These are phyloP conservation scores for Cinnamomum chago DNA, from an alignment of 164 flowering plant species.

Conservation along the genomic window DNA sequence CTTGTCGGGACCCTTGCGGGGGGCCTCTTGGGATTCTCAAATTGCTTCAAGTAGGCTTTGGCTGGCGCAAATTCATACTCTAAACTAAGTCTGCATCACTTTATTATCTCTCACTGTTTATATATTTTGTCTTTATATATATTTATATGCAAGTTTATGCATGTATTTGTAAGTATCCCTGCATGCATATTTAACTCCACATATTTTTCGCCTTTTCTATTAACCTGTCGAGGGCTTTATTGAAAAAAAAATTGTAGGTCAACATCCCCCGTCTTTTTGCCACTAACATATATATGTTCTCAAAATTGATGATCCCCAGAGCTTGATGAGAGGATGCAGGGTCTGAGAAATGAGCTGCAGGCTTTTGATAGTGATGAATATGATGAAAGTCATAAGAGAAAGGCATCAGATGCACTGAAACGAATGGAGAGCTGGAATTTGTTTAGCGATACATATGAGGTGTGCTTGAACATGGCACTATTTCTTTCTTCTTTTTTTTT, in stretches of 20 bases:
- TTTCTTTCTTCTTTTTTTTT: too few species aligned
- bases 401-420: slow-evolving; percentile 75
- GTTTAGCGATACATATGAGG: slow-evolving; percentile 73
- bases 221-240: background rate
- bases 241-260: background rate
- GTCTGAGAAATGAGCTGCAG: slow-evolving; percentile 78
- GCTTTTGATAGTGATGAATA: slow-evolving; percentile 75
- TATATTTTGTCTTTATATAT: too few species aligned
- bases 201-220: too few species aligned
- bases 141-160: too few species aligned
- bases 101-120: too few species aligned
- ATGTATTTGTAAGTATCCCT: too few species aligned
- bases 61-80: too few species aligned
- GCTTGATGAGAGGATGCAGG: slow-evolving; percentile 95
- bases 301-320: slow-evolving; percentile 36
- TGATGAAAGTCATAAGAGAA: slow-evolving; percentile 75
- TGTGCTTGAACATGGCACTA: slow-evolving; percentile 9
- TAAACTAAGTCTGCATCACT: too few species aligned
- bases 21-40: too few species aligned
- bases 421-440: slow-evolving; percentile 97
- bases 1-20: too few species aligned
- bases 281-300: background rate
- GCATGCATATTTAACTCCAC: too few species aligned
- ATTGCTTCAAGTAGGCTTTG: too few species aligned
- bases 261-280: background rate